Percentiles rank a stretch among this genome's conserved stretches.
Evolutionary conservation across 2,329 filamentous ascomycete species (phyloP).

Genomic region (Fusarium cyanostomum): DNA sequence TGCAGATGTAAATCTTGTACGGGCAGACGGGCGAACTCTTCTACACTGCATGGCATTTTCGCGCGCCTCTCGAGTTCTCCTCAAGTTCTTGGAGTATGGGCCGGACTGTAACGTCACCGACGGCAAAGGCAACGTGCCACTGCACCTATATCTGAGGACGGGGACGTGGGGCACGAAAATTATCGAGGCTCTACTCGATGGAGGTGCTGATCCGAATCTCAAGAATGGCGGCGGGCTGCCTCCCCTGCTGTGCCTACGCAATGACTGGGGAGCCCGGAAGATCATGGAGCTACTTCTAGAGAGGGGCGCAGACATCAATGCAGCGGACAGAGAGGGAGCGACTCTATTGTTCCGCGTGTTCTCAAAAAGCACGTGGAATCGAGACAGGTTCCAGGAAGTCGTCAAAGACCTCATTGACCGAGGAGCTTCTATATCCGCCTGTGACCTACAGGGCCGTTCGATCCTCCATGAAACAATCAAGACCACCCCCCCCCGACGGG

Average conservation of each 20-base stretch:
- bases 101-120: slow-evolving; percentile 30
- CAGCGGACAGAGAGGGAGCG: slow-evolving; percentile 19
- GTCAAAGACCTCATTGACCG: slow-evolving; percentile 20
- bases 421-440: slow-evolving; percentile 18
- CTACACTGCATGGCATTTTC: slow-evolving; percentile 21
- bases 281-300: slow-evolving; percentile 10
- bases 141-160: slow-evolving; percentile 23
- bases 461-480: slow-evolving; percentile 28
- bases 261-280: neutral
- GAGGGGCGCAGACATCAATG: slow-evolving; percentile 35
- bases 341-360: slow-evolving; percentile 26
- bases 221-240: slow-evolving; percentile 26
- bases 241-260: slow-evolving; percentile 18
- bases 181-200: slow-evolving; percentile 19
- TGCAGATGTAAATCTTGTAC: slow-evolving; percentile 34
- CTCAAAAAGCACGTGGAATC: neutral
- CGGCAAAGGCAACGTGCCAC: slow-evolving; percentile 19
- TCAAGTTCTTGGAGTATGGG: slow-evolving; percentile 32
- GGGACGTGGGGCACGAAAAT: neutral
- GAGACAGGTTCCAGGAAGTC: neutral
- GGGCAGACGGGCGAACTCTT: slow-evolving; percentile 29
- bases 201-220: slow-evolving; percentile 37
- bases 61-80: too few relatives aligned
- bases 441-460: slow-evolving; percentile 29
- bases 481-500: neutral